Evolutionary conservation across 2,329 filamentous ascomycete species (phyloP), one percentile per base, ranked within the genome.

Genomic region (Ascochyta rabiei): DNA sequence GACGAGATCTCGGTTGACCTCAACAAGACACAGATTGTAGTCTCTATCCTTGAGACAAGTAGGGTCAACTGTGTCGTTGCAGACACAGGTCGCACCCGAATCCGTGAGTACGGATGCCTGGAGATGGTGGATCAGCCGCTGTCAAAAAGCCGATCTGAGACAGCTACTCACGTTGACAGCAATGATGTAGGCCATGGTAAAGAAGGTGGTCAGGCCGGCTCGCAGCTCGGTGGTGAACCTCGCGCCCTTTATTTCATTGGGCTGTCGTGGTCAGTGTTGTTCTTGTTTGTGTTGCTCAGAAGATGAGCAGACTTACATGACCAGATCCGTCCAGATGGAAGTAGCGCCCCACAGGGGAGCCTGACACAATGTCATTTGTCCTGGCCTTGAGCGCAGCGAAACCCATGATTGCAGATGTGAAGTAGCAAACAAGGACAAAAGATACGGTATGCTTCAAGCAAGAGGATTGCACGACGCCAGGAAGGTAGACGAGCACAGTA

Each of bases 161-260:
- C 9, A 43, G 10, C 23, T 48, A 63, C 59, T 65, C 53, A 70
- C 64, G 83, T 95, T 79, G 53, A 81, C 79, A 64, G 84, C 83
- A 70, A 90, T 89, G 76, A 92, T 91, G 53, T 74, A 75, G 26
- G 72, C 72, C 72, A 75, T 76, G 39, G 77, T 77, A 55, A 80
- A 79, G 66, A 80, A 79, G 1, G 89, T 92, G n/a, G 90, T 90
- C 35, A 96, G 77, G 43, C 91, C 91, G 53, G 89, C 91, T 56
- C 91, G 87, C 45, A 96, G 79, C 77, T 96, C 91, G 43, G 91
- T 96, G 68, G 91, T 86, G 79, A 96, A 96, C 63, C 83, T 82
- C 23, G 90, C 88, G 24, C 87, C 87, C 70, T 89, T 88, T 45
- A 90, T 86, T 71, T 90, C 87, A 65, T 81, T 84, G 61, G 82